phyloP scores from a whole-genome alignment of 2,329 filamentous ascomycete genomes.

The Fusarium mangiferae region DNA sequence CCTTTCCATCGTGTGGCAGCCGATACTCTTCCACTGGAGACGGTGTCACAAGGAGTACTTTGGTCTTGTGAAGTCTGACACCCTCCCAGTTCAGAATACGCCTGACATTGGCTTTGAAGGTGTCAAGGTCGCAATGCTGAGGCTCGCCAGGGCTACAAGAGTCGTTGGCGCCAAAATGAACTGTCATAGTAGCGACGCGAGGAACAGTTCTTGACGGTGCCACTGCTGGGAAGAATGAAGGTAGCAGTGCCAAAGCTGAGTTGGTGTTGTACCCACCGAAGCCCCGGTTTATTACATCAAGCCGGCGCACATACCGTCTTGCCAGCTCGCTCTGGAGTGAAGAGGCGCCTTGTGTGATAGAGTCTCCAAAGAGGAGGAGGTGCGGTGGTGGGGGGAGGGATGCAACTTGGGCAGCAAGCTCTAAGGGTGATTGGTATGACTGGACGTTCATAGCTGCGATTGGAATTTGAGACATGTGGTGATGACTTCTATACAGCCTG shows the following conservation, averaged over 20 bases:
- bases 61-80: background rate
- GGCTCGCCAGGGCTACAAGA: background rate
- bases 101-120: background rate
- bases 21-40: conserved; percentile 3
- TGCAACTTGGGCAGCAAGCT: background rate
- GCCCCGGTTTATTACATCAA: background rate
- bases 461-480: background rate
- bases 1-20: background rate
- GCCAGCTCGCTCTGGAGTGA: background rate
- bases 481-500: background rate
- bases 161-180: background rate
- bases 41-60: background rate
- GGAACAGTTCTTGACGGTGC: background rate
- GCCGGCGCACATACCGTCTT: background rate
- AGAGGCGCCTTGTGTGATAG: background rate
- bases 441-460: no score
- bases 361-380: background rate
- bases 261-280: background rate
- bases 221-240: background rate
- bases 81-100: background rate
- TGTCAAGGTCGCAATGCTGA: background rate
- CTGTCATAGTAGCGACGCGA: background rate
- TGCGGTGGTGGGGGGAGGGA: background rate
- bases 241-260: background rate
- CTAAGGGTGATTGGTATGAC: background rate